Percentiles rank a stretch among this genome's conserved stretches.
Evolutionary conservation across 371 early-diverging fungal species (phyloP).

Genomic region (Dinochytrium kinnereticum): DNA sequence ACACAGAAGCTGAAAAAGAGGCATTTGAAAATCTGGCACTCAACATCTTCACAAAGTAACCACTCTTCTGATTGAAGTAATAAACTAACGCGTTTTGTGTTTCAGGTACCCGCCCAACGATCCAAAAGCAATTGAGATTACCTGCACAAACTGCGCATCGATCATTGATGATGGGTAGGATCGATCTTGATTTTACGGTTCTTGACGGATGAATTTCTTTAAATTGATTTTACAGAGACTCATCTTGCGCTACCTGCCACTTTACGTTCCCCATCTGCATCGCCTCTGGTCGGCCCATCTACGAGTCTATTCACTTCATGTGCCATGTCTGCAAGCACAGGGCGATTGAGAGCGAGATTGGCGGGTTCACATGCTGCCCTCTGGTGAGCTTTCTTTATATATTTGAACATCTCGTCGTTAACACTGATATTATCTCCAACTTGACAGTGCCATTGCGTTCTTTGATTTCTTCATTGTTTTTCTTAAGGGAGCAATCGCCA

Average conservation of each 20-base stretch:
- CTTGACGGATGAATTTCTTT: neutral
- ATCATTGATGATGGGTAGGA: conserved; percentile 51
- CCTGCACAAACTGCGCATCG: conserved; percentile 55
- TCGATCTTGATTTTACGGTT: neutral
- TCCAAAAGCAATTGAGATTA: conserved; percentile 38
- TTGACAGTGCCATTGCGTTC: neutral
- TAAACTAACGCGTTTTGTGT: neutral
- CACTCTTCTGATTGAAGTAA: neutral
- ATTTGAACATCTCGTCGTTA: too few relatives aligned
- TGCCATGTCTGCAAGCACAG: conserved; percentile 62
- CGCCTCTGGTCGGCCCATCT: conserved; percentile 59
- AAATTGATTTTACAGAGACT: conserved; percentile 32
- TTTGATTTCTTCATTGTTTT: too few relatives aligned
- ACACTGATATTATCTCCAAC: neutral
- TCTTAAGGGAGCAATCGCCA: too few relatives aligned
- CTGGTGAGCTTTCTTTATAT: conserved; percentile 42
- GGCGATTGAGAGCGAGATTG: conserved; percentile 57
- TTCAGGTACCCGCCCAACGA: conserved; percentile 52
- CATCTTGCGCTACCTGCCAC: conserved; percentile 50
- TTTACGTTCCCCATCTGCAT: conserved; percentile 58
- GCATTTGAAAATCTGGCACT: conserved; percentile 53
- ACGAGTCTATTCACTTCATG: conserved; percentile 57
- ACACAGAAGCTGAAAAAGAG: conserved; percentile 36
- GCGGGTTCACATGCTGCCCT: conserved; percentile 54
- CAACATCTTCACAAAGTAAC: conserved; percentile 56